These are phyloP conservation scores for Camelina hispida DNA, from an alignment of 345 rosid species.

Conservation along the genomic window DNA sequence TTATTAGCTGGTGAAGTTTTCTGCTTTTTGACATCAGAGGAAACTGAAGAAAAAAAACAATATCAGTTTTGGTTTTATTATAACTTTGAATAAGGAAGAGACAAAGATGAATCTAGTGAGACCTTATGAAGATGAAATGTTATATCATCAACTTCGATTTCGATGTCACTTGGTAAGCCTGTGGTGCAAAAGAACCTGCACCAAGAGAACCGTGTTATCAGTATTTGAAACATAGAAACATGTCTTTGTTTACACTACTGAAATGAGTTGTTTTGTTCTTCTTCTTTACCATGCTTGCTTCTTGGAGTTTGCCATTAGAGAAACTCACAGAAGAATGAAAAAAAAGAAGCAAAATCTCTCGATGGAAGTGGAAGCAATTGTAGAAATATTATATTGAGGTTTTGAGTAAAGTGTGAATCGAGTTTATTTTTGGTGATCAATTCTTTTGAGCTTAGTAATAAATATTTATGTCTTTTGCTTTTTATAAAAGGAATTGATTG, in stretches of 20 bases:
- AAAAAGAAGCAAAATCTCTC: neutral
- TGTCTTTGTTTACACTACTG: neutral
- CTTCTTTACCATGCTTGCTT: constrained; percentile 79
- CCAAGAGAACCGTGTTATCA: neutral
- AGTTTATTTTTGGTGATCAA: neutral
- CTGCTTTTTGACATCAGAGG: constrained; percentile 79
- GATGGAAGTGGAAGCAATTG: constrained; percentile 6
- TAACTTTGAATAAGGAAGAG: neutral
- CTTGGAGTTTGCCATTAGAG: constrained; percentile 63
- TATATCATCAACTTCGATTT: constrained; percentile 71
- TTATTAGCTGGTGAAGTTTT: constrained; percentile 67
- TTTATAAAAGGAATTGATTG: constrained; percentile 20
- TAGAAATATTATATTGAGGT: constrained; percentile 28
- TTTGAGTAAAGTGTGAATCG: constrained; percentile 47
- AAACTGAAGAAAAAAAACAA: constrained; percentile 56
- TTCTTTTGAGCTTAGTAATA: constrained; percentile 8
- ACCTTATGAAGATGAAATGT: constrained; percentile 90
- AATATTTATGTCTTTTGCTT: constrained; percentile 30
- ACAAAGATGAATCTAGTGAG: neutral
- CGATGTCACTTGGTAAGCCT: constrained; percentile 80
- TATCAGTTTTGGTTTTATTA: neutral
- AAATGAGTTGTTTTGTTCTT: constrained; percentile 12
- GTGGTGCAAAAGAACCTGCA: constrained; percentile 83
- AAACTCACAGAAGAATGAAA: neutral
- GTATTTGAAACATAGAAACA: neutral